Evolutionary conservation across 1,139 yeast species (phyloP).

Genomic region (Suhomyces kunorum): DNA sequence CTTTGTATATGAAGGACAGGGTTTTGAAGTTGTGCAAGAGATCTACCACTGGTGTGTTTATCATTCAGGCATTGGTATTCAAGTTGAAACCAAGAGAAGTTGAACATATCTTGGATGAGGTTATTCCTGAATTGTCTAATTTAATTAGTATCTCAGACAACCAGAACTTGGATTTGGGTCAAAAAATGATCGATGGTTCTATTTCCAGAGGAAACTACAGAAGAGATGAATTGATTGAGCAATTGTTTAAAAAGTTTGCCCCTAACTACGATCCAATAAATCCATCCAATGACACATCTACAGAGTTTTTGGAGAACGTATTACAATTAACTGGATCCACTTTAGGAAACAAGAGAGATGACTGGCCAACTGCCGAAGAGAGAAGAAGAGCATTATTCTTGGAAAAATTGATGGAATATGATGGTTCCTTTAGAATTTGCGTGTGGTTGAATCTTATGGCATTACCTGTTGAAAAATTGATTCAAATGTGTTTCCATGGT

Average conservation of each 20-base stretch:
- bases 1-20: constrained; percentile 71
- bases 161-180: constrained; percentile 71
- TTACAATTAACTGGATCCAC: constrained; percentile 68
- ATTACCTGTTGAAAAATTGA: constrained; percentile 57
- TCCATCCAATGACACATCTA: constrained; percentile 39
- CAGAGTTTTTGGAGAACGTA: constrained; percentile 63
- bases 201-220: constrained; percentile 57
- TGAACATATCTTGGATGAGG: constrained; percentile 63
- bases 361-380: constrained; percentile 91
- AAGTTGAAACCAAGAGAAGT: constrained; percentile 62
- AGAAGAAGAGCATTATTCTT: constrained; percentile 76
- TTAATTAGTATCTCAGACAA: constrained; percentile 52
- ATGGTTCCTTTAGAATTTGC: constrained; percentile 56
- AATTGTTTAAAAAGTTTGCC: constrained; percentile 60
- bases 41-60: constrained; percentile 79
- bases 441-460: constrained; percentile 62
- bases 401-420: constrained; percentile 70
- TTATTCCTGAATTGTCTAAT: constrained; percentile 66
- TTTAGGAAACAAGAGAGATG: constrained; percentile 77
- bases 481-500: constrained; percentile 81
- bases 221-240: constrained; percentile 63
- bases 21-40: constrained; percentile 72
- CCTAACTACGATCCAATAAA: constrained; percentile 44
- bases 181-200: constrained; percentile 69
- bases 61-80: constrained; percentile 68